These are phyloP conservation scores for Penicillium sumatraense DNA, from an alignment of 2,329 filamentous ascomycete genomes.

Conservation along the genomic window DNA sequence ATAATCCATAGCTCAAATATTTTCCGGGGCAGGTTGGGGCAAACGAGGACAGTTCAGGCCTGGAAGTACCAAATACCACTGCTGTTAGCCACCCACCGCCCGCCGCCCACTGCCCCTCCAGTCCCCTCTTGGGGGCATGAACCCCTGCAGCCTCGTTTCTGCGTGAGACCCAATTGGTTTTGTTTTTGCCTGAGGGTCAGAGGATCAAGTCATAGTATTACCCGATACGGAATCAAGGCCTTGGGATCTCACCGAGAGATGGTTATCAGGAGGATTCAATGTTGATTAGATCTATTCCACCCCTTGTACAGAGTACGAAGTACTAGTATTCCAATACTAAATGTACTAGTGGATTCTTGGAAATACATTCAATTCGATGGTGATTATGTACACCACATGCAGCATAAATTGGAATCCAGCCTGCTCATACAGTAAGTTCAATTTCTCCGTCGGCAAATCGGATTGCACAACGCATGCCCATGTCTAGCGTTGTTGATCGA, in stretches of 20 bases:
- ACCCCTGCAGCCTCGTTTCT: conserved; percentile 1
- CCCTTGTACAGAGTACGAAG: no score
- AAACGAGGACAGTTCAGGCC: no score
- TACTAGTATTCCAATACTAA: no score
- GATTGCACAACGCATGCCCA: background rate
- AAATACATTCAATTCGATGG: no score
- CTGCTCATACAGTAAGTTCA: conserved; percentile 6
- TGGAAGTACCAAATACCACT: background rate
- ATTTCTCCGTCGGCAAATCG: background rate
- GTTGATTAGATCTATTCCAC: background rate
- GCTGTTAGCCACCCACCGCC: no score
- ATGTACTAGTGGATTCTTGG: no score
- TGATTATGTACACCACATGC: background rate
- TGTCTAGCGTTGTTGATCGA: conserved; percentile 1
- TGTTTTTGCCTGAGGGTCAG: no score
- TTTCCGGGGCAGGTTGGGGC: no score
- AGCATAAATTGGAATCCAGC: background rate
- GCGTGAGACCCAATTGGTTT: background rate
- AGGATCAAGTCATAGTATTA: no score
- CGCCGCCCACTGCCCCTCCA: background rate
- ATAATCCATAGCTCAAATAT: no score
- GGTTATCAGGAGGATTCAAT: background rate
- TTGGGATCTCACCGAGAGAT: background rate
- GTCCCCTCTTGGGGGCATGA: background rate
- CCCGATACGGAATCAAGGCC: no score